Evolutionary conservation across 116 monocot genomes (phyloP).

Genomic region (Trichopus zeylanicus): DNA sequence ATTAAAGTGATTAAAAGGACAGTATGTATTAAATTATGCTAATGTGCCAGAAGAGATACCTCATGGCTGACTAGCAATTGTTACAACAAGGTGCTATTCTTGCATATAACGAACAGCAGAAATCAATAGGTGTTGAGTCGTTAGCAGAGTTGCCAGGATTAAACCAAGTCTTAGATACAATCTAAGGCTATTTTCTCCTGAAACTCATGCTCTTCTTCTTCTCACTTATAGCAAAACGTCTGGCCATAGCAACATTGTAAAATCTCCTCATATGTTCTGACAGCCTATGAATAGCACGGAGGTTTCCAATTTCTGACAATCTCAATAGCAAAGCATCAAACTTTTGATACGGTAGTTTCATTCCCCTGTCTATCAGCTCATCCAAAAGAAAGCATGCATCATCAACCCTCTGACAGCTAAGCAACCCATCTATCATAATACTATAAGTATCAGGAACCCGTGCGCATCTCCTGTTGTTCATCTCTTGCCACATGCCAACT

Average conservation of each 20-base stretch:
- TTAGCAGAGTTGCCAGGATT: too few species aligned
- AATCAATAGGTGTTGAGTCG: too few species aligned
- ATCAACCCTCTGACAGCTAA: slow-evolving; percentile 43
- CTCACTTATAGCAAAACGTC: slow-evolving; percentile 74
- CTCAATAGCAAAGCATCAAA: slow-evolving; percentile 57
- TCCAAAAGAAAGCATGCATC: slow-evolving; percentile 73
- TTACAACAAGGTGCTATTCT: too few species aligned
- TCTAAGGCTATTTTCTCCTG: slow-evolving; percentile 46
- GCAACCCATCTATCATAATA: slow-evolving; percentile 78
- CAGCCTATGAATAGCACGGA: slow-evolving; percentile 67
- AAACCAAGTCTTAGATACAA: too few species aligned
- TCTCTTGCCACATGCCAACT: slow-evolving; percentile 63
- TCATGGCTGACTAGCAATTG: too few species aligned
- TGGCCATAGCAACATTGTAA: slow-evolving; percentile 87
- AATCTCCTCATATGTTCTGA: slow-evolving; percentile 92
- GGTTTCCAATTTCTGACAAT: slow-evolving; percentile 70
- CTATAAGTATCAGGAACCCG: slow-evolving; percentile 61
- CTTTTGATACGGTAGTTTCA: slow-evolving; percentile 68
- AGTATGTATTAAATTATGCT: too few species aligned
- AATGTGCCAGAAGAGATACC: too few species aligned
- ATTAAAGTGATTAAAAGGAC: too few species aligned
- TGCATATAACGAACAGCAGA: too few species aligned
- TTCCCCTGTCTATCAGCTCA: slow-evolving; percentile 55
- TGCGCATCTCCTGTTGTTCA: slow-evolving; percentile 54
- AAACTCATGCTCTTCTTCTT: slow-evolving; percentile 83